Base-by-base conservation (phyloP, 2,329 filamentous ascomycete species). In the Aureobasidium sp. region DNA sequence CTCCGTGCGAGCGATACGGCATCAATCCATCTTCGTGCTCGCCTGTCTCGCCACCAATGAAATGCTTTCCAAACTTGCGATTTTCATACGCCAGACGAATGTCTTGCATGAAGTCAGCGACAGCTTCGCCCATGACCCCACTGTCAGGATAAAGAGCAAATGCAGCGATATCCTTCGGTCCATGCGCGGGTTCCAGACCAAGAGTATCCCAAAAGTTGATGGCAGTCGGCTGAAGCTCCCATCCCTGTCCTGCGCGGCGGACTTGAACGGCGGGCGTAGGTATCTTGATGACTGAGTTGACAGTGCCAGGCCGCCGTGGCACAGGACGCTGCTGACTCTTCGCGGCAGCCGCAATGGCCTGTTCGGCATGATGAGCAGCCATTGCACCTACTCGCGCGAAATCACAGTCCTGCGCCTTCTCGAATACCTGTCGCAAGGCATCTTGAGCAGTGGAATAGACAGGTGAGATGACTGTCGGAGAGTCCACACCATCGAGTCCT, bases 171-270 rank as follows among this genome's bases (percentile, higher is more conserved):
- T 93, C 84, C 71, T 95, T 95, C 7, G 78, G 69, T 0, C 89
- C 88, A 63, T 84, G 84, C 9, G 84, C 83, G 3, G 90, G 90
- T 1, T 84, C 84, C 1, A 96, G 79, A 0, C 89, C 88, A 21
- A 95, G 76, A 50, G 86, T 86, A 69, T 94, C 90, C 91, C 90
- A 95, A 69, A 94, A 96, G 1, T 81, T 77, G 25, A 93, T 77
- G 0, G 89, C 87, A 0, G 89, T 83, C 2, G 90, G 88, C 27
- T 93, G 77, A 41, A 95, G 78, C 11, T 91, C 90, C 61, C 91
- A 81, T 52, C 82, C 83, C 1, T 81, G 80, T 42, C 91, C 87
- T 25, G 85, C 83, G 58, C 90, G 81, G 52, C 86, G 86, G 11
- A 95, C 78, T 66, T 90, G 86, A 41, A 94, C 76, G 67, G 89